phyloP scores from a whole-genome alignment of 768 basidiomycete genomes.

The Tephrocybe sp. region DNA sequence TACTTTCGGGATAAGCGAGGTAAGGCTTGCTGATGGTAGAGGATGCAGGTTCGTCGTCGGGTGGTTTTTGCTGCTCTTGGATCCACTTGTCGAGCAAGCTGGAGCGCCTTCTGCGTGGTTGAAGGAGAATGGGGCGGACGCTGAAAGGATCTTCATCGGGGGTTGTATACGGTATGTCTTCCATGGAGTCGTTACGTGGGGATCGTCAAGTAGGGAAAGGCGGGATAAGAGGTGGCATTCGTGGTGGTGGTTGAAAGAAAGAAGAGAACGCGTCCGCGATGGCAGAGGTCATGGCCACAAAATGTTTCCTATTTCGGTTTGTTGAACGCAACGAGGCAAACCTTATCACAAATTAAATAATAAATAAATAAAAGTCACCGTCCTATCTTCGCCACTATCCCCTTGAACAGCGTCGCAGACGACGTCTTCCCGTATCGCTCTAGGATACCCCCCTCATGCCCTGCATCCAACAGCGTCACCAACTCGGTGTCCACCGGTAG shows the following conservation, averaged over 20 bases:
- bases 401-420: conserved; percentile 65
- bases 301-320: conserved; percentile 28
- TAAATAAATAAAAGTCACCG: background rate
- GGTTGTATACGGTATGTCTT: conserved; percentile 46
- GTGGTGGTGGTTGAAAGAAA: conserved; percentile 11
- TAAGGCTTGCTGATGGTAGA: conserved; percentile 34
- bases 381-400: conserved; percentile 40
- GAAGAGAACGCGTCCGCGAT: conserved; percentile 28
- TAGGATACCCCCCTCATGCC: conserved; percentile 43
- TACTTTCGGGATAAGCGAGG: conserved; percentile 40
- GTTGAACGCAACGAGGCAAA: conserved; percentile 38
- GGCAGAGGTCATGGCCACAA: conserved; percentile 22
- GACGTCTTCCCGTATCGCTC: conserved; percentile 64
- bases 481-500: conserved; percentile 93
- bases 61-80: conserved; percentile 40
- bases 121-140: conserved; percentile 31
- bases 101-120: conserved; percentile 40
- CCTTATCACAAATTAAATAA: conserved; percentile 5
- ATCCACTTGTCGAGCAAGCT: conserved; percentile 57
- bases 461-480: conserved; percentile 79
- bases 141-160: conserved; percentile 53
- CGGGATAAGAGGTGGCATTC: conserved; percentile 15
- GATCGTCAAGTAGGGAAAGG: conserved; percentile 13
- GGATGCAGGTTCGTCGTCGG: conserved; percentile 15
- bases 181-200: conserved; percentile 21